A percentile compares a stretch with the other conserved stretches of the same genome.
These are phyloP conservation scores for Aurantiochytrium sp. DNA, from an alignment of 108 stramenopile genomes.

Conservation along the genomic window DNA sequence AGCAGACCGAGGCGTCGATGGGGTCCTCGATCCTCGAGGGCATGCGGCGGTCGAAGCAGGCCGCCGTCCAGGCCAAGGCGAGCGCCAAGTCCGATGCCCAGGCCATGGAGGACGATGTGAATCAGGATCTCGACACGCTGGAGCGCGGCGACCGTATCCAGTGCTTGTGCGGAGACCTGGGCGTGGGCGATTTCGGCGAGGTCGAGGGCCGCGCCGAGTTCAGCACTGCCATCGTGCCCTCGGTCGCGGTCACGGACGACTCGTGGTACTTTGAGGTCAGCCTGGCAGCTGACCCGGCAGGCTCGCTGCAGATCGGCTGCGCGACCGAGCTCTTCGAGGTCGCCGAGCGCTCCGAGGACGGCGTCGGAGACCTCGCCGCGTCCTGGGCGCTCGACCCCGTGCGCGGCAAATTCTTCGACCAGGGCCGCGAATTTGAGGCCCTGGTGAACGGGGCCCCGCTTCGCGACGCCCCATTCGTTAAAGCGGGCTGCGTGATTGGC, in stretches of 20 bases:
- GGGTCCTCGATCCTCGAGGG: not conserved
- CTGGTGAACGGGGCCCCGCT: not conserved
- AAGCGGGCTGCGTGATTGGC: not conserved
- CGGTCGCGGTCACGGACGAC: constrained; percentile 1
- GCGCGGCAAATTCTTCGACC: not conserved
- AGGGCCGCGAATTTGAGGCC: not conserved
- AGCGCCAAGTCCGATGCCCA: not conserved
- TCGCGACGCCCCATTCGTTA: not conserved
- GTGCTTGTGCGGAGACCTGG: constrained; percentile 5
- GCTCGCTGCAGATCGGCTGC: not conserved
- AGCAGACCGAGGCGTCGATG: not conserved
- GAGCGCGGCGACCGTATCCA: not conserved
- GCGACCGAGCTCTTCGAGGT: not conserved
- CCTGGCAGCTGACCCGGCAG: not conserved
- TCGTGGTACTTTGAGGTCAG: constrained; percentile 10
- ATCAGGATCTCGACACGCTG: not conserved
- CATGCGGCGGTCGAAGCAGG: not conserved
- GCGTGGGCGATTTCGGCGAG: not conserved
- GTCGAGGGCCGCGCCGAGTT: not conserved
- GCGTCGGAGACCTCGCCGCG: not conserved
- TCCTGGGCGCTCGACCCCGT: constrained; percentile 17
- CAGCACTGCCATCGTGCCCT: not conserved
- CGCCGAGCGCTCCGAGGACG: not conserved
- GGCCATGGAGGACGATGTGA: not conserved
- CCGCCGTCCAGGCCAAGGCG: not conserved